Conservation (phyloP, 2,329 filamentous ascomycete species). For the Nemania abortiva region DNA sequence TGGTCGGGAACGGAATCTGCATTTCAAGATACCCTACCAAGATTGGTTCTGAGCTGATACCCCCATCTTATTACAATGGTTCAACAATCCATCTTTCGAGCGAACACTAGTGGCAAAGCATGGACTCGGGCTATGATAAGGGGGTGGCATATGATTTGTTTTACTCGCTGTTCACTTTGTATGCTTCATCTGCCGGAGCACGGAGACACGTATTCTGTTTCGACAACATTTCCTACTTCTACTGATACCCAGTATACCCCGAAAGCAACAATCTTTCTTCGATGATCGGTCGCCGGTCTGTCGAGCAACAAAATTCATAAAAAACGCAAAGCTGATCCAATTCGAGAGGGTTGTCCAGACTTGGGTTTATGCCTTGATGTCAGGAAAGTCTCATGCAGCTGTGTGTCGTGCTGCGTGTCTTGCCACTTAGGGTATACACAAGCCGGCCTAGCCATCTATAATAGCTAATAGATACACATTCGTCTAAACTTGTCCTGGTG, state of each 20-base stretch:
- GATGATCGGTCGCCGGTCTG: constrained; percentile 37
- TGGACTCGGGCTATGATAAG: constrained; percentile 44
- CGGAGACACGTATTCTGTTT: constrained; percentile 48
- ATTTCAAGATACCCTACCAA: constrained; percentile 55
- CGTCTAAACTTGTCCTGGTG: constrained; percentile 5
- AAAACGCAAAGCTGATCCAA: constrained; percentile 25
- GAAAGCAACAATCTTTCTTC: constrained; percentile 47
- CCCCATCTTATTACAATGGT: constrained; percentile 48
- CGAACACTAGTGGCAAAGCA: constrained; percentile 40
- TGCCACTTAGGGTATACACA: constrained; percentile 47
- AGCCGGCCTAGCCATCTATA: constrained; percentile 48
- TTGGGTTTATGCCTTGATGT: constrained; percentile 30
- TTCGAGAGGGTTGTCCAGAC: constrained; percentile 15
- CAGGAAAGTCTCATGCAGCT: constrained; percentile 42
- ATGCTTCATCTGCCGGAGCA: constrained; percentile 50
- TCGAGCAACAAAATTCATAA: constrained; percentile 24
- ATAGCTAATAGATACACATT: constrained; percentile 52
- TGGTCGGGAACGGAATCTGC: constrained; percentile 55
- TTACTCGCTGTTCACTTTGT: constrained; percentile 50
- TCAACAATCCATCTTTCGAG: constrained; percentile 41
- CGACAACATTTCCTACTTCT: constrained; percentile 50
- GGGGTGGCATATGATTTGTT: constrained; percentile 50
- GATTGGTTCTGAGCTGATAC: constrained; percentile 54
- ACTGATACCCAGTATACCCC: constrained; percentile 56
- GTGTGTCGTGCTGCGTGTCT: constrained; percentile 41